Percentiles rank a stretch among this genome's conserved stretches.
Conservation (phyloP, 495 filamentous ascomycete genomes). For the Ascobolus immersus region DNA sequence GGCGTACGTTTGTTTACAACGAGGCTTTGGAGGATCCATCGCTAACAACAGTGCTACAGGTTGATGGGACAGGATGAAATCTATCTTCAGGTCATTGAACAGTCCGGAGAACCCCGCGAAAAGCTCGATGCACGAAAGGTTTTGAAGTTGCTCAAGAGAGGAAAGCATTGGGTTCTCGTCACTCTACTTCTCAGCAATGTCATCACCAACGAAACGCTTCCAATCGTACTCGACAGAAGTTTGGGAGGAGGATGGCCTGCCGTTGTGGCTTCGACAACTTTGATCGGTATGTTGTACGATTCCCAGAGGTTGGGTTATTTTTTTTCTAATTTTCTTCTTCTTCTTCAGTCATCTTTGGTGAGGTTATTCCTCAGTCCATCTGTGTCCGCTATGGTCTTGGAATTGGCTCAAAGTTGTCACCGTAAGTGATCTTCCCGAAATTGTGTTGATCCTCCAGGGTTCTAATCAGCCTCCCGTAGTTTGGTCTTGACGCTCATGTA, state of each 20-base stretch:
- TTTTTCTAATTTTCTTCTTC: background rate
- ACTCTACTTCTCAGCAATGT: slow-evolving; percentile 86
- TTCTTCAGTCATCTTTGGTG: slow-evolving; percentile 76
- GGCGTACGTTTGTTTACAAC: slow-evolving; percentile 25
- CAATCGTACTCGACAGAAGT: slow-evolving; percentile 79
- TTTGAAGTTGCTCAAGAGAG: slow-evolving; percentile 50
- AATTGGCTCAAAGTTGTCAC: slow-evolving; percentile 89
- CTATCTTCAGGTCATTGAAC: slow-evolving; percentile 78
- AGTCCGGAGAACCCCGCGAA: slow-evolving; percentile 58
- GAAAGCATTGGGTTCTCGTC: slow-evolving; percentile 98
- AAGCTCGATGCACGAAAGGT: slow-evolving; percentile 62
- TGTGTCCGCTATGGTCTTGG: slow-evolving; percentile 89
- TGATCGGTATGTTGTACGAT: slow-evolving; percentile 47
- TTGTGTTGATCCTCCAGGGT: background rate
- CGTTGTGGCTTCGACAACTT: slow-evolving; percentile 66
- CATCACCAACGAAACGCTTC: slow-evolving; percentile 92
- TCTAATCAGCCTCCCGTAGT: slow-evolving; percentile 3
- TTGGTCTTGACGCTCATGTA: slow-evolving; percentile 80
- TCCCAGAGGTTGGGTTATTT: background rate
- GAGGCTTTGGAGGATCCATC: slow-evolving; percentile 4
- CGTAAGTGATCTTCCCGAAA: slow-evolving; percentile 14
- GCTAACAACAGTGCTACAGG: slow-evolving; percentile 14
- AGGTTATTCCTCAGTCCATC: slow-evolving; percentile 82
- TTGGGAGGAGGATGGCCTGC: slow-evolving; percentile 88
- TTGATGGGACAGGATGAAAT: slow-evolving; percentile 82